phyloP scores from a whole-genome alignment of 331 rosid genomes.

The Stylosanthes scabra region DNA sequence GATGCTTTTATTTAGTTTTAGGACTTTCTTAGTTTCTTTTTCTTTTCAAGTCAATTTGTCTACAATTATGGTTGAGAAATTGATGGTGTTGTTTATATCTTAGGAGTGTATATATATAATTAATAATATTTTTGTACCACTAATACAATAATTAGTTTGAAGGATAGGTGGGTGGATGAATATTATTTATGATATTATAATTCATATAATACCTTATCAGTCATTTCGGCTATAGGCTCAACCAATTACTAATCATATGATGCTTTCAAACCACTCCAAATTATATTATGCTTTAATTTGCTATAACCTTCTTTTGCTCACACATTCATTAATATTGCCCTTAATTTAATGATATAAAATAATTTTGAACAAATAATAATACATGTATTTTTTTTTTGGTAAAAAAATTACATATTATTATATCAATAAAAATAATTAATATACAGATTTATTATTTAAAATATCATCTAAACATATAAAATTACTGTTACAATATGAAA shows the following conservation, averaged over 20 bases:
- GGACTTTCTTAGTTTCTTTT: slow-evolving; percentile 20
- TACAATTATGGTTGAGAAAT: slow-evolving; percentile 30
- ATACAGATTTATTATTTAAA: too few relatives aligned
- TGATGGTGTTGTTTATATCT: slow-evolving; percentile 19
- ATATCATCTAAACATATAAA: too few relatives aligned
- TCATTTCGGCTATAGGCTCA: slow-evolving; percentile 30
- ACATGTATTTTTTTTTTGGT: too few relatives aligned
- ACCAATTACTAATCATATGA: slow-evolving; percentile 32
- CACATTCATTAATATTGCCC: neutral
- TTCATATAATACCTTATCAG: neutral
- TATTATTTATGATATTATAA: neutral
- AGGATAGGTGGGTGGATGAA: slow-evolving; percentile 2
- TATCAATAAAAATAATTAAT: too few relatives aligned
- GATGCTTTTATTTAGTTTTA: neutral
- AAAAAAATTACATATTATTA: too few relatives aligned
- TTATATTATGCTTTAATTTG: neutral
- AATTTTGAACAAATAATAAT: too few relatives aligned
- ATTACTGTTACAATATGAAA: too few relatives aligned
- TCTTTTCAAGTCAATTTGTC: slow-evolving; percentile 11
- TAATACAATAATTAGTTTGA: neutral
- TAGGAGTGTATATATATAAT: neutral
- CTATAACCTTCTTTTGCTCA: neutral
- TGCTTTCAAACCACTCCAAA: neutral
- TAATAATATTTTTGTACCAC: too few relatives aligned
- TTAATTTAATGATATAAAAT: neutral